Base-by-base conservation (phyloP, 1,139 yeast species). In the Taiozyma sp. region DNA sequence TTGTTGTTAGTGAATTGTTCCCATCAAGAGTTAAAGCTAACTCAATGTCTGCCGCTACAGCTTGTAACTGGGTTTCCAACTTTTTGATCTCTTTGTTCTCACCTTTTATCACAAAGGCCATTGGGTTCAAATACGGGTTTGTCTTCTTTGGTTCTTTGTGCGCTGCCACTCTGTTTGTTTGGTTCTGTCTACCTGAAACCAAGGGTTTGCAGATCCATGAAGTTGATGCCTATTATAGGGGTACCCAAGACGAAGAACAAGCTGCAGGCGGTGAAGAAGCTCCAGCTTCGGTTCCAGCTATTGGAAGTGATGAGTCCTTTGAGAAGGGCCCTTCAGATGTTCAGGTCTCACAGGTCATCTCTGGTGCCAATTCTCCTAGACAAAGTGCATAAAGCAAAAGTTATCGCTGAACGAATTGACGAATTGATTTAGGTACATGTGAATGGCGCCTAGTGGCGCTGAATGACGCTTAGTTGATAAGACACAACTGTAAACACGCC, bases 31-130 rank as follows among this genome's bases (percentile, higher is more conserved):
- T 86, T 57, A 81, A 87, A 69, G 77, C 88, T 29, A 81, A 83
- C 67, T 88, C 88, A 46, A 85, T 87, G 83, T 81, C 89, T 46
- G 71, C 85, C 57, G 86, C 93, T 46, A 76, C 84, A 30, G 83
- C 85, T 44, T 76, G 83, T 49, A 86, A 85, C 69, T 88, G 95
- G 95, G 52, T 82, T 50, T 78, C 81, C 75, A 88, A 88, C 62
- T 87, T 86, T 73, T 72, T 83, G 60, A 83, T 86, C 62, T 80
- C 89, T 2, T 77, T 85, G 68, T 79, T 82, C 66, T 84, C 90
- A 35, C 89, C 91, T 45, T 77, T 79, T 63, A 79, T 85, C 56
- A 80, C 83, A 40, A 64, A 63, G 26, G 68, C 66, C 39, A 79
- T 80, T 59, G 77, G 75, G 43, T 78, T 76, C 65, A 71, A 77